Conservation (phyloP, 805 yeast genomes). For the Babjeviella inositovora region DNA sequence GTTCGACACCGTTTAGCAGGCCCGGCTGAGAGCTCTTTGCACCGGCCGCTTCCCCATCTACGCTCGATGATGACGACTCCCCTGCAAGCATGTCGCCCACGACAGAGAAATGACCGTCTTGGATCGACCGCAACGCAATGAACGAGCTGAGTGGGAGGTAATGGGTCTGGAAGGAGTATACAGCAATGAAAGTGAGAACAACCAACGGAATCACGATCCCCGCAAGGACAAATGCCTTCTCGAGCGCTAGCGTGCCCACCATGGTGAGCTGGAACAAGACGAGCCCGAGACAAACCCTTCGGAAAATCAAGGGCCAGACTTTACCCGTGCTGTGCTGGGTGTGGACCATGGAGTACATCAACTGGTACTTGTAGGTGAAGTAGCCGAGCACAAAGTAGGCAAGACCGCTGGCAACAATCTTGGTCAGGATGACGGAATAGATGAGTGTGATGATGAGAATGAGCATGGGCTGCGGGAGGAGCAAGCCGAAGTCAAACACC, state of each 20-base stretch:
- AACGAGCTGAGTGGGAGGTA: constrained; percentile 36
- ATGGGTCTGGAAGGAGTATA: constrained; percentile 34
- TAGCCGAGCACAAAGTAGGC: constrained; percentile 39
- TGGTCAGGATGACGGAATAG: constrained; percentile 45
- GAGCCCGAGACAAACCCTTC: constrained; percentile 37
- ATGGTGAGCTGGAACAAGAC: constrained; percentile 42
- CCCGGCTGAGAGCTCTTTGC: background rate
- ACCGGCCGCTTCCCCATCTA: background rate
- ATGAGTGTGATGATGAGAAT: constrained; percentile 42
- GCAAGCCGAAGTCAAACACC: constrained; percentile 42
- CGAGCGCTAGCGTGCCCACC: constrained; percentile 48
- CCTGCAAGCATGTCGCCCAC: too few species aligned
- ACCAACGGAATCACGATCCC: constrained; percentile 32
- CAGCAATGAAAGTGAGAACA: constrained; percentile 23
- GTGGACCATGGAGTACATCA: constrained; percentile 43
- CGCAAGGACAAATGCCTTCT: constrained; percentile 34
- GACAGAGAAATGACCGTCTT: too few species aligned
- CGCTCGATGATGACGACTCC: constrained; percentile 14
- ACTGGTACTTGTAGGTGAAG: constrained; percentile 46
- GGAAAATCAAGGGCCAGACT: constrained; percentile 49
- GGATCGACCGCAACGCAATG: constrained; percentile 44
- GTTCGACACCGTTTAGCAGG: too few species aligned
- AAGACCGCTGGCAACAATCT: constrained; percentile 40
- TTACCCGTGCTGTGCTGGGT: constrained; percentile 54
- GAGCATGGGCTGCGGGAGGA: constrained; percentile 44